Percentiles rank a stretch among this genome's conserved stretches.
These are phyloP conservation scores for Ustilago vetiveriae DNA, from an alignment of 1,284 basidiomycete species.

Conservation along the genomic window DNA sequence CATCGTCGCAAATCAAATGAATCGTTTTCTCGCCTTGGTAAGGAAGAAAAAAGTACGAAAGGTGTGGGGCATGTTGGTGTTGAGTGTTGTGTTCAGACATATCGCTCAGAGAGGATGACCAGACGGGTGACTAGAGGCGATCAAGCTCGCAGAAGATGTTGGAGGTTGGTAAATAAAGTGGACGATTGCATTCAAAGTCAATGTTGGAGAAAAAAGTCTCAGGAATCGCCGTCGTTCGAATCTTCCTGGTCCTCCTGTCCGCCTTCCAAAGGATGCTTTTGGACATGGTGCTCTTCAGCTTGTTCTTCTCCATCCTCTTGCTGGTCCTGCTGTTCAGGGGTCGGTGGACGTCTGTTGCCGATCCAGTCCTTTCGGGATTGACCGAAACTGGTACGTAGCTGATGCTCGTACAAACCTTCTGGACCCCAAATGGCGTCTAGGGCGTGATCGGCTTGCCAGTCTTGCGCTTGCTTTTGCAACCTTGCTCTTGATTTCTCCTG, in stretches of 20 bases:
- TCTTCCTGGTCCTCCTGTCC: conserved; percentile 4
- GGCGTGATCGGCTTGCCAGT: conserved; percentile 24
- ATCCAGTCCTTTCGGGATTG: conserved; percentile 39
- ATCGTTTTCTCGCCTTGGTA: conserved; percentile 5
- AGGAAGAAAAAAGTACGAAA: no score
- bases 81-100: no score
- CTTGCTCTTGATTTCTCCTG: no score
- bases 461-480: conserved; percentile 10
- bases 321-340: conserved; percentile 12
- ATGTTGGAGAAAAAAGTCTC: no score
- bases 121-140: no score
- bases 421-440: conserved; percentile 32
- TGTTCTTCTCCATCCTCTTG: conserved; percentile 5
- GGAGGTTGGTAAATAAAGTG: no score
- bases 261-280: not conserved
- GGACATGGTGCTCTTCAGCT: conserved; percentile 6
- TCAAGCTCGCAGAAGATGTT: no score
- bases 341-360: conserved; percentile 15
- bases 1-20: conserved; percentile 31
- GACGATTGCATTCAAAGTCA: no score
- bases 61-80: no score
- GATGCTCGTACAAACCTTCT: conserved; percentile 46
- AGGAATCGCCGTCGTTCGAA: conserved; percentile 1
- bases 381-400: conserved; percentile 24
- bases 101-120: no score